phyloP scores from a whole-genome alignment of 768 basidiomycete genomes.

The Amanita rubescens region DNA sequence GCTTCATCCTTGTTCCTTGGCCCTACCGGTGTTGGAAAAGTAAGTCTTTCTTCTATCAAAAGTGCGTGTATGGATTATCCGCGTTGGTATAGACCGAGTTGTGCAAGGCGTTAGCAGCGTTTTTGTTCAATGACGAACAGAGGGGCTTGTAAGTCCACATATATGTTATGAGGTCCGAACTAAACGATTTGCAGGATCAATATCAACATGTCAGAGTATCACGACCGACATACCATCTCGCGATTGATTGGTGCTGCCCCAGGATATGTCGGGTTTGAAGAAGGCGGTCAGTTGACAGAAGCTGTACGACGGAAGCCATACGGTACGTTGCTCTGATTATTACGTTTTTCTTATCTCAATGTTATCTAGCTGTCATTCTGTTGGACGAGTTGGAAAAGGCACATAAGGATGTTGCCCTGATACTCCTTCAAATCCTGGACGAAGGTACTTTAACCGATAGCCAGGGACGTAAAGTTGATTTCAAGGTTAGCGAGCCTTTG shows the following conservation, averaged over 20 bases:
- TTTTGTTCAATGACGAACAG: conserved; percentile 87
- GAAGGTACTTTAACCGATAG: conserved; percentile 88
- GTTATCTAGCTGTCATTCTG: conserved; percentile 55
- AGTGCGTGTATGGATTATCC: neutral
- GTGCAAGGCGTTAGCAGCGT: conserved; percentile 80
- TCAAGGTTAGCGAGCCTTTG: conserved; percentile 46
- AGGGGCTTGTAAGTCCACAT: conserved; percentile 59
- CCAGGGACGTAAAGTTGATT: conserved; percentile 87
- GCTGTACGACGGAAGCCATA: conserved; percentile 89
- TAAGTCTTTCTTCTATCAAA: conserved; percentile 15
- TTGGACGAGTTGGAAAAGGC: conserved; percentile 92
- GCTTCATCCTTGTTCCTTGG: conserved; percentile 91
- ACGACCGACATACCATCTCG: conserved; percentile 87
- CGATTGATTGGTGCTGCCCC: conserved; percentile 89
- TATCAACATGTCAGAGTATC: conserved; percentile 65
- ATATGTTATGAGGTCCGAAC: neutral
- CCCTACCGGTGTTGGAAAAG: conserved; percentile 84
- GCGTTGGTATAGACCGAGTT: conserved; percentile 61
- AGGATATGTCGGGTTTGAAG: conserved; percentile 89
- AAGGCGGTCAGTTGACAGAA: conserved; percentile 85
- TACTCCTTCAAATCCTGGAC: conserved; percentile 85
- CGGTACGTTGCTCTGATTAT: conserved; percentile 34
- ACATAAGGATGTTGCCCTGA: conserved; percentile 90
- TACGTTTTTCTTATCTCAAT: conserved; percentile 3
- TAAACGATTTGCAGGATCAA: conserved; percentile 53